phyloP scores from a whole-genome alignment of 768 basidiomycete species.

The Lactifluus echinatus region DNA sequence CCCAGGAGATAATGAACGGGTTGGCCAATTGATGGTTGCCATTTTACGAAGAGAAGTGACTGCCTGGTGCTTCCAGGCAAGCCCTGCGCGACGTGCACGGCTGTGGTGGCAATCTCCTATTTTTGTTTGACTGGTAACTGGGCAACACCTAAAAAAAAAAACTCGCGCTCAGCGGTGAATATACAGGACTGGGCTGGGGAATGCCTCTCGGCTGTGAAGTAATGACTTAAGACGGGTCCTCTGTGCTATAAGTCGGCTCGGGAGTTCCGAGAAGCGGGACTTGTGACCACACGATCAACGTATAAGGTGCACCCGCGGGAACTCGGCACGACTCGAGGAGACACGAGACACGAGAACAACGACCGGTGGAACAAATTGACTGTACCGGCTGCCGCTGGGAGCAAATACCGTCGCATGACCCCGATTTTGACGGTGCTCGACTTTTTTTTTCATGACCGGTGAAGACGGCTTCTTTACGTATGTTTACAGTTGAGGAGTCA shows the following conservation, averaged over 20 bases:
- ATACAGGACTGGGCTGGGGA: too few relatives aligned
- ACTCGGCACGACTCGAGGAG: neutral
- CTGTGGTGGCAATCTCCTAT: neutral
- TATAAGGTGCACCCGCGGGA: neutral
- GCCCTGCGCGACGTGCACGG: neutral
- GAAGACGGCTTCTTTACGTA: conserved; percentile 7
- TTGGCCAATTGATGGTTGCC: neutral
- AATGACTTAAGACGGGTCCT: neutral
- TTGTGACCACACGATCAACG: too few relatives aligned
- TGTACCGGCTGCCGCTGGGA: neutral
- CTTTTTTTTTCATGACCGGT: conserved; percentile 7
- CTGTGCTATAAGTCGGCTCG: neutral
- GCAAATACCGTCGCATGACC: neutral
- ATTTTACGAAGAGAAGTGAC: neutral
- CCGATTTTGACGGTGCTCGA: neutral
- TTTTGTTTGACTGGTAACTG: too few relatives aligned
- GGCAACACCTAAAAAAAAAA: too few relatives aligned
- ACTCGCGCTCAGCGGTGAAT: too few relatives aligned
- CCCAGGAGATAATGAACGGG: neutral
- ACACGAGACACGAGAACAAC: neutral
- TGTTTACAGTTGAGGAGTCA: neutral
- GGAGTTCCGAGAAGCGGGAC: neutral
- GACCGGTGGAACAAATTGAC: too few relatives aligned
- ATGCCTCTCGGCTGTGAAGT: neutral
- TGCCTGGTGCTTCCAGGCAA: neutral